These are phyloP conservation scores for Curvularia spicifera DNA, from an alignment of 2,329 filamentous ascomycete species.

Conservation along the genomic window DNA sequence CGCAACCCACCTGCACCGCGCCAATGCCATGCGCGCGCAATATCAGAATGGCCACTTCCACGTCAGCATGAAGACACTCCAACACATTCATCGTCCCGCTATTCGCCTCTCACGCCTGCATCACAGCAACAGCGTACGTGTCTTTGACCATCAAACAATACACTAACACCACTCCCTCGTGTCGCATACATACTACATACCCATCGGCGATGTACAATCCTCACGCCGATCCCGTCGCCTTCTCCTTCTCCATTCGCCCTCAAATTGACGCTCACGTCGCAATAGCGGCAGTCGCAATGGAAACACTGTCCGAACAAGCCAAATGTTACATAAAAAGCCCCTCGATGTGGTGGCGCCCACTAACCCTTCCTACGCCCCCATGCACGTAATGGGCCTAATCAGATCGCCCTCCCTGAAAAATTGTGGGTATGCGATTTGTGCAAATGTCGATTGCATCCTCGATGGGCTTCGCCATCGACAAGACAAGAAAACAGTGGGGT, in stretches of 20 bases:
- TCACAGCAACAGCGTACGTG: neutral
- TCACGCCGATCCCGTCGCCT: neutral
- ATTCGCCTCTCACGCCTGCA: neutral
- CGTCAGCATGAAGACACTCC: neutral
- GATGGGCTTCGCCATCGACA: neutral
- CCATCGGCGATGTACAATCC: neutral
- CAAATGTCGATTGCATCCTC: slow-evolving; percentile 2
- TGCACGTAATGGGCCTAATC: slow-evolving; percentile 5
- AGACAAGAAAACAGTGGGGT: neutral
- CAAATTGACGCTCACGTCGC: neutral
- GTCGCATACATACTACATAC: neutral
- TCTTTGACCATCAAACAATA: neutral
- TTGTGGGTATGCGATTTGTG: slow-evolving; percentile 13
- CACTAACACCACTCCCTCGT: neutral
- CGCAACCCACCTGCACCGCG: too few species aligned
- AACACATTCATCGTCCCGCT: neutral
- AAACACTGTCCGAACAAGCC: neutral
- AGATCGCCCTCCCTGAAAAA: slow-evolving; percentile 4
- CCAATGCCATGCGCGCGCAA: neutral
- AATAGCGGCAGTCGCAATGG: neutral
- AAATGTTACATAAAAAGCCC: neutral
- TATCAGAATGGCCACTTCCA: neutral
- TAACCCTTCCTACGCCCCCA: slow-evolving; percentile 2
- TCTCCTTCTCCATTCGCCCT: neutral
- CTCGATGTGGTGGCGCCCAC: slow-evolving; percentile 10